Conservation (phyloP, 352 stramenopile species). For the Aphanomyces astaci region DNA sequence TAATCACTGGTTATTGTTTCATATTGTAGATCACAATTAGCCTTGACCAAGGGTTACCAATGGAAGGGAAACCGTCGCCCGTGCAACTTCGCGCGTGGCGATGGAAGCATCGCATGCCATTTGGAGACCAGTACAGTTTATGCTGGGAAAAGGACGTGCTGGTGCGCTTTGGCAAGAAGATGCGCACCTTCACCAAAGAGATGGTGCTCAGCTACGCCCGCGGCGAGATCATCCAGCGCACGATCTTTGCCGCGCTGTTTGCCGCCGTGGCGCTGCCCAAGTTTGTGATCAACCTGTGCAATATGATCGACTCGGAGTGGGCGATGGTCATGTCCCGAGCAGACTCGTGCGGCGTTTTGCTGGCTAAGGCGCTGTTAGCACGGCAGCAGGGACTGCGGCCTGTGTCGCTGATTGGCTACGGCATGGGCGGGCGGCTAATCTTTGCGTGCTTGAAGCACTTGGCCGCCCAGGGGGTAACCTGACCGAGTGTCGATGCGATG, state of each 20-base stretch:
- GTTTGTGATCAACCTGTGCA: constrained; percentile 50
- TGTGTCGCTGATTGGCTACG: constrained; percentile 84
- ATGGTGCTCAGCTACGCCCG: constrained; percentile 61
- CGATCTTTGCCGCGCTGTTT: constrained; percentile 63
- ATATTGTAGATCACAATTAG: constrained; percentile 6
- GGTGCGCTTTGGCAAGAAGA: constrained; percentile 67
- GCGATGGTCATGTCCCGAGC: constrained; percentile 69
- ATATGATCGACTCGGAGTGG: constrained; percentile 84
- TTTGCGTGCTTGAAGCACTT: constrained; percentile 86
- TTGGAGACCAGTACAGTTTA: constrained; percentile 78
- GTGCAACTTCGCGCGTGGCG: constrained; percentile 53
- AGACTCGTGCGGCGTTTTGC: constrained; percentile 58
- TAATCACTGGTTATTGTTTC: too few species aligned
- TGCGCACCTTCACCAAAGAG: constrained; percentile 65
- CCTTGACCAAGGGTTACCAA: neutral
- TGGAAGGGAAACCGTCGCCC: neutral
- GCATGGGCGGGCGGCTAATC: constrained; percentile 84
- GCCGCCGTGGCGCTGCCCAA: constrained; percentile 62
- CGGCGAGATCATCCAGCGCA: constrained; percentile 67
- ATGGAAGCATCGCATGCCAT: constrained; percentile 74
- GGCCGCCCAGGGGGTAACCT: constrained; percentile 31
- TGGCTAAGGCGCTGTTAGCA: constrained; percentile 57
- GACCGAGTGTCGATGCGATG: neutral
- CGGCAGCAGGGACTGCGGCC: constrained; percentile 71
- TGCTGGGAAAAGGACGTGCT: constrained; percentile 68